Evolutionary conservation across 1,284 basidiomycete genomes (phyloP), one percentile per base, ranked within the genome.

Genomic region (Tylopilus orsonianus): DNA sequence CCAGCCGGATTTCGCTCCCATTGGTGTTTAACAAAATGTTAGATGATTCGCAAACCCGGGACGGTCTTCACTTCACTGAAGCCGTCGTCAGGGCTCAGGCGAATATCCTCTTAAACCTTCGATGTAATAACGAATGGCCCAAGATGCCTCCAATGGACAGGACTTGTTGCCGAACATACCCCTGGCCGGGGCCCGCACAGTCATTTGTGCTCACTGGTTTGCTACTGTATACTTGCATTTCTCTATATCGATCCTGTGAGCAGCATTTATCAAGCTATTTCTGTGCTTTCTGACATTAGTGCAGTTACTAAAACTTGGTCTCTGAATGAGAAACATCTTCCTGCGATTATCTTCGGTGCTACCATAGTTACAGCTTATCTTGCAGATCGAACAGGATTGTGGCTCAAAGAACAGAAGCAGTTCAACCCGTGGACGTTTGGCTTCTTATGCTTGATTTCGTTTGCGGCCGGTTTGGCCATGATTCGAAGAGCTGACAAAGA

Each of bases 361-460:
- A 78, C 83, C 4, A 71, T 88, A 34, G 71, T 75, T 14, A 69
- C 92, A 44, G 81, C 89, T 29, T 94, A 81, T 66, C 53, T 87
- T 40, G 86, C 90, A 3, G 92, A 96, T 61, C 78, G 93, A 20
- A 91, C 88, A 1, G 79, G 79, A 29, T 74, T 93, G 50, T 95
- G 91, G 82, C 68, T 86, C 50, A 94, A 94, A 64, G 90, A 93
- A 64, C 87, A 93, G 58, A 95, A 95, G 65, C 79, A 87, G 48
- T 95, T 84, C 58, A 77, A 84, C 62, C 66, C 81, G 0, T 80
- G 79, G 75, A 76, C 78, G 8, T 93, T 93, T 62, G 74, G 71
- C 4, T 73, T 78, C 51, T 70, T 91, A 23, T 78, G 69, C 55
- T 29, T 87, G n/a, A 56, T 70, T 13, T 72, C 75, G 24, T 69